phyloP scores from a whole-genome alignment of 2,329 filamentous ascomycete genomes.

The Nemania sp. region DNA sequence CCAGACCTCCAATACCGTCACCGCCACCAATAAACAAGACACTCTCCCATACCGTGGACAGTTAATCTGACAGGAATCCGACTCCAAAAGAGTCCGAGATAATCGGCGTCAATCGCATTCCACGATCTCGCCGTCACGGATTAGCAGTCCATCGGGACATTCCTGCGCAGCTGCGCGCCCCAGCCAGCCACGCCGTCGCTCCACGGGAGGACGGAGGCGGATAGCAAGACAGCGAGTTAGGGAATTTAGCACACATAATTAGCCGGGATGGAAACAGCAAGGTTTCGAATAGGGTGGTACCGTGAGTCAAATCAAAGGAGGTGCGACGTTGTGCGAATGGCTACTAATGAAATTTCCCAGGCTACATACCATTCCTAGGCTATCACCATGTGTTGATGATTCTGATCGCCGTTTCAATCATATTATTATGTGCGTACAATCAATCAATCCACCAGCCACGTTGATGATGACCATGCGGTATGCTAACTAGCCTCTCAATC shows the following conservation, averaged over 20 bases:
- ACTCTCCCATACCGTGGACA: slow-evolving; percentile 23
- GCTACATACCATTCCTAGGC: slow-evolving; percentile 69
- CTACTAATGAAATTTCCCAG: slow-evolving; percentile 40
- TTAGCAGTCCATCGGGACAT: slow-evolving; percentile 16
- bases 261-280: slow-evolving; percentile 33
- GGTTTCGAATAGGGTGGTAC: slow-evolving; percentile 40
- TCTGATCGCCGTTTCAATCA: slow-evolving; percentile 88
- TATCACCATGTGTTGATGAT: slow-evolving; percentile 95
- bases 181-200: slow-evolving; percentile 37
- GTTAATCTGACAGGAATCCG: slow-evolving; percentile 35
- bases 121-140: slow-evolving; percentile 18
- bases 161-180: slow-evolving; percentile 32
- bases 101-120: slow-evolving; percentile 21
- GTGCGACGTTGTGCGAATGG: neutral
- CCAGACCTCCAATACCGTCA: slow-evolving; percentile 10
- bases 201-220: slow-evolving; percentile 39
- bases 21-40: slow-evolving; percentile 17
- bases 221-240: slow-evolving; percentile 28
- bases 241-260: slow-evolving; percentile 24
- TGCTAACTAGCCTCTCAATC: slow-evolving; percentile 3
- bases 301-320: slow-evolving; percentile 31
- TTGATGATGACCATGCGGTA: neutral
- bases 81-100: slow-evolving; percentile 20
- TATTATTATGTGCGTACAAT: slow-evolving; percentile 81
- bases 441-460: neutral